Base-by-base conservation (phyloP, 169 alveolate genomes). In the Cryptosporidium sp. region DNA sequence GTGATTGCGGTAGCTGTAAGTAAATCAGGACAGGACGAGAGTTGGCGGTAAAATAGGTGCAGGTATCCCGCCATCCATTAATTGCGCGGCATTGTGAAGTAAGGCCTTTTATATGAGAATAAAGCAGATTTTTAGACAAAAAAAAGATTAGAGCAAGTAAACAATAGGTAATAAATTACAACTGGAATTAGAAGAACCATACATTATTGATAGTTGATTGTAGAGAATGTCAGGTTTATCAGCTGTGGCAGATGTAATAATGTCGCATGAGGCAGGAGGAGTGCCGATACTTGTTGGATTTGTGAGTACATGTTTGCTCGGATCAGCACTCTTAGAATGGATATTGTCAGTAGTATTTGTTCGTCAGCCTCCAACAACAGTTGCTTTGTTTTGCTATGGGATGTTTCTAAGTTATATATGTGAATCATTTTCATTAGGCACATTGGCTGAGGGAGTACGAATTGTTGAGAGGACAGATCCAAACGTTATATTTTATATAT, bases 391-490 rank as follows among this genome's bases (percentile, higher is more conserved):
- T 42, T 80, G 89, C 39, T 80, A 80, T 48, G 89, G 89, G 7
- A 80, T 80, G 89, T 80, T 80, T 65, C 18, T 80, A 31, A 80
- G 89, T 65, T 80, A 80, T 62, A 80, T 80, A n/a, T 80, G 89
- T n/a, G 89, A 80, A 39, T 80, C 89, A 37, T 61, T 80, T 60
- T 80, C 89, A 16, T 33, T 80, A n/a, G 89, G 89, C 9, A 61
- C 89, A 31, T 80, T 80, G 51, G 89, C 89, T n/a, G 89, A 80
- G n/a, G 89, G 89, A 35, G 89, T 80, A 12, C 37, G 89, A 16
- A 80, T 80, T 44, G 89, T 80, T 42, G 89, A 80, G 21, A 60
- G 89, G 31, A 85, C 86, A 5, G 91, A 85, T 67, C 91, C 91
- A 23, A 73, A 80, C 39, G 91, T 71, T 48, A 85, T 85, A 39